A percentile compares a stretch with the other conserved stretches of the same genome.
These are phyloP conservation scores for Myxozyma vanderwaltii DNA, from an alignment of 805 yeast genomes.

Conservation along the genomic window DNA sequence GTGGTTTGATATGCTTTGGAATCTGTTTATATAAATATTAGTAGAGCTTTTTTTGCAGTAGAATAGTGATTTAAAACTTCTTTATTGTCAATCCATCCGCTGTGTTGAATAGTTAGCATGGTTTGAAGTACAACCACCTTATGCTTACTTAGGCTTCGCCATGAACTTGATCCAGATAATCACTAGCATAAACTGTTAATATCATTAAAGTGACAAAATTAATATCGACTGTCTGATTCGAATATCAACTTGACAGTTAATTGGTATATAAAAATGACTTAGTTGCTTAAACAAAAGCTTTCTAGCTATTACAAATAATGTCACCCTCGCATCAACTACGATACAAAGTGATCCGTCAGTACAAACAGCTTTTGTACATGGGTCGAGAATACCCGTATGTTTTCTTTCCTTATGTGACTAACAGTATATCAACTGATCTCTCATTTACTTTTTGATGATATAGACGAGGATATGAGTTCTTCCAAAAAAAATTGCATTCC, in stretches of 20 bases:
- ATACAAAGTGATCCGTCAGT: conserved; percentile 28
- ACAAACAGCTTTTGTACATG: conserved; percentile 45
- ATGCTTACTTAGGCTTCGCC: not conserved
- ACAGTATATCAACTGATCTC: not conserved
- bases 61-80: too few species aligned
- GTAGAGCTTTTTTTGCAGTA: too few species aligned
- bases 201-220: too few species aligned
- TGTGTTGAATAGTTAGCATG: too few species aligned
- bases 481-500: conserved; percentile 37
- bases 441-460: not conserved
- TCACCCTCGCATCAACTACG: conserved; percentile 6
- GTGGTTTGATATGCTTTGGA: not conserved
- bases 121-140: not conserved
- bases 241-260: too few species aligned
- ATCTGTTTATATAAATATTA: not conserved
- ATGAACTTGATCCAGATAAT: too few species aligned
- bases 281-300: not conserved
- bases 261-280: not conserved
- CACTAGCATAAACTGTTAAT: not conserved
- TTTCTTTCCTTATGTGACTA: not conserved
- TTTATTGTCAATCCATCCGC: too few species aligned
- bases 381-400: conserved; percentile 45
- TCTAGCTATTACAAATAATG: not conserved
- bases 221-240: too few species aligned
- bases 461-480: conserved; percentile 41